A percentile compares a stretch with the other conserved stretches of the same genome.
Evolutionary conservation across 768 basidiomycete genomes (phyloP).

Genomic region (Pisolithus orientalis): DNA sequence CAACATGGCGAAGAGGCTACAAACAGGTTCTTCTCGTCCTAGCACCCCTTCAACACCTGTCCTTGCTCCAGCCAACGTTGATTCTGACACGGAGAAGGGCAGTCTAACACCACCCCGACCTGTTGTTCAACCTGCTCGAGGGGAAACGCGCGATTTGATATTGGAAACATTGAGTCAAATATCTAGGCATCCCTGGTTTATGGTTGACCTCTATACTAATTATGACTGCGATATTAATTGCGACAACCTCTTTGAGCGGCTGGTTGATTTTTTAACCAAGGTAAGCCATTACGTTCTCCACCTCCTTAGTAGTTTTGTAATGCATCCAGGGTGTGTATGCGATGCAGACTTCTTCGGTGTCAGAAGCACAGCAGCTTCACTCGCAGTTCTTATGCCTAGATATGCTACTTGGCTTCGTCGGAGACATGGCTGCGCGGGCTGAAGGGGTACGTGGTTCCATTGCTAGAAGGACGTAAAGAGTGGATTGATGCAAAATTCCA

Average conservation of each 20-base stretch:
- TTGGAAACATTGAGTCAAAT: slow-evolving; percentile 82
- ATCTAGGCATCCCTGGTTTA: slow-evolving; percentile 79
- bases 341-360: slow-evolving; percentile 47
- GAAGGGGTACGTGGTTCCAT: slow-evolving; percentile 34
- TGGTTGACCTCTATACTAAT: slow-evolving; percentile 93
- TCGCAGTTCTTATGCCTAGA: slow-evolving; percentile 87
- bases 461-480: background rate
- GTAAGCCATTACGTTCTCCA: slow-evolving; percentile 35
- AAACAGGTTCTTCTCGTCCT: slow-evolving; percentile 43
- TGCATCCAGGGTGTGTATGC: slow-evolving; percentile 71
- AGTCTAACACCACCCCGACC: slow-evolving; percentile 47
- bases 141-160: slow-evolving; percentile 84
- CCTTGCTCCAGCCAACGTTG: slow-evolving; percentile 32
- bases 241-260: slow-evolving; percentile 90
- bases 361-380: slow-evolving; percentile 64
- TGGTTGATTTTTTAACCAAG: slow-evolving; percentile 84
- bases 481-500: slow-evolving; percentile 20
- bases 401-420: slow-evolving; percentile 77
- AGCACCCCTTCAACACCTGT: slow-evolving; percentile 47
- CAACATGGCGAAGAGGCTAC: slow-evolving; percentile 26
- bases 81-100: slow-evolving; percentile 42
- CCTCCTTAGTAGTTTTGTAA: slow-evolving; percentile 2
- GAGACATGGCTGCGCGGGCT: slow-evolving; percentile 74
- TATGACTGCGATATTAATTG: slow-evolving; percentile 97
- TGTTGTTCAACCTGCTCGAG: slow-evolving; percentile 69